Conservation (phyloP, 768 basidiomycete genomes). For the Leucogyrophana mollusca region DNA sequence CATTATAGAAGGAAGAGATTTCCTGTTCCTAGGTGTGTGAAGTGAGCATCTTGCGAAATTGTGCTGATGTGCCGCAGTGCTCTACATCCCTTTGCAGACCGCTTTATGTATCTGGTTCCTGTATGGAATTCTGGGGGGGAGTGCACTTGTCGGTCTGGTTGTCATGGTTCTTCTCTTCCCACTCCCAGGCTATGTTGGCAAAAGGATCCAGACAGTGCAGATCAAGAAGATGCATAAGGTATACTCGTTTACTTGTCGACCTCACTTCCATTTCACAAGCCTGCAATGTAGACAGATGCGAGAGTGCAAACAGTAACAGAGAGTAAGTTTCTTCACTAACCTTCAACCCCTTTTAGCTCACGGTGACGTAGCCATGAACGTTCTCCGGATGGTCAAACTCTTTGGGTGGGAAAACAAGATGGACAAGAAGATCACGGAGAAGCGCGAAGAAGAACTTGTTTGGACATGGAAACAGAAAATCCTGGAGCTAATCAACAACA, state of each 20-base stretch:
- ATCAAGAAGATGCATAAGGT: slow-evolving; percentile 44
- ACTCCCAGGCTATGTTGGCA: slow-evolving; percentile 53
- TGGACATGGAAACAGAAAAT: slow-evolving; percentile 52
- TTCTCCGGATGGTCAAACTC: slow-evolving; percentile 65
- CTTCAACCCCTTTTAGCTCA: slow-evolving; percentile 29
- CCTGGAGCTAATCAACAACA: slow-evolving; percentile 44
- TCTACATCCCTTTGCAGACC: slow-evolving; percentile 44
- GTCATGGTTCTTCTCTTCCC: slow-evolving; percentile 51
- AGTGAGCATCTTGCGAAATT: neutral
- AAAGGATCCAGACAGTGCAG: slow-evolving; percentile 47
- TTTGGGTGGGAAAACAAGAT: slow-evolving; percentile 66
- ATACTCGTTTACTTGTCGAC: neutral
- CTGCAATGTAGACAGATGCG: slow-evolving; percentile 44
- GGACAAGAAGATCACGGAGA: slow-evolving; percentile 46
- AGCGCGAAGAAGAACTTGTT: slow-evolving; percentile 60
- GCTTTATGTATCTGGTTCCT: slow-evolving; percentile 39
- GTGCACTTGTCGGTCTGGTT: slow-evolving; percentile 55
- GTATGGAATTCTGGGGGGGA: slow-evolving; percentile 48
- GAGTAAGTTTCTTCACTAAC: slow-evolving; percentile 42
- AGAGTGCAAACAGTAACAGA: slow-evolving; percentile 61
- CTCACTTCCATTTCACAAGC: neutral
- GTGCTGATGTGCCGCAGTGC: slow-evolving; percentile 11
- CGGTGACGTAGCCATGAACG: slow-evolving; percentile 50
- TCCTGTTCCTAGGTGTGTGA: slow-evolving; percentile 6
- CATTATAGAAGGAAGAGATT: slow-evolving; percentile 9